Evolutionary conservation across 768 basidiomycete genomes (phyloP).

Genomic region (Suillus hirtellus): DNA sequence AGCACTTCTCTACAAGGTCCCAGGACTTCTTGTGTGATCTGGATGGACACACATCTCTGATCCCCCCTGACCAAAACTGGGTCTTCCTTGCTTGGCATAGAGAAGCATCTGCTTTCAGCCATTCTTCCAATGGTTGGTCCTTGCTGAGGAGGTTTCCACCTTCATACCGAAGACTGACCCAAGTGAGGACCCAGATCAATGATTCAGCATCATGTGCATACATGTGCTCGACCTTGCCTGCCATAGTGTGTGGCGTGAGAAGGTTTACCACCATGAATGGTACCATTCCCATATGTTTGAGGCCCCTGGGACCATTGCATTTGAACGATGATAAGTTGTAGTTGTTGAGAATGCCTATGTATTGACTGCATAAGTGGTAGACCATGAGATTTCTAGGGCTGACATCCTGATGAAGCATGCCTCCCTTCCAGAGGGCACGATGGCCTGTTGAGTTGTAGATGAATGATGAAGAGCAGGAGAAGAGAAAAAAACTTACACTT

Average conservation of each 20-base stretch:
- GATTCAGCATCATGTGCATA: slow-evolving; percentile 8
- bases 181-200: slow-evolving; percentile 6
- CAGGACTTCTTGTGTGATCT: neutral
- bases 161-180: slow-evolving; percentile 6
- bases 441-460: slow-evolving; percentile 8
- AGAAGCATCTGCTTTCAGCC: neutral
- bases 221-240: neutral
- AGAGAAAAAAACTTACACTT: neutral
- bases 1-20: neutral
- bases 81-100: neutral
- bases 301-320: neutral
- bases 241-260: neutral
- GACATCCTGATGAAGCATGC: neutral
- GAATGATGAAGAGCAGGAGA: neutral
- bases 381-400: neutral
- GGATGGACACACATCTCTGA: neutral
- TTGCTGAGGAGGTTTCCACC: slow-evolving; percentile 3
- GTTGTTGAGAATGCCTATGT: neutral
- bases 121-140: neutral
- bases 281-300: slow-evolving; percentile 14
- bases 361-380: neutral
- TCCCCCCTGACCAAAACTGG: neutral
- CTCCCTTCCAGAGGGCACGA: slow-evolving; percentile 5
- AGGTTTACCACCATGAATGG: slow-evolving; percentile 16
- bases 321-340: slow-evolving; percentile 10